Evolutionary conservation across 75 land plant genomes (phyloP), one percentile per base, ranked within the genome.

Genomic region (Cupressus sempervirens): DNA sequence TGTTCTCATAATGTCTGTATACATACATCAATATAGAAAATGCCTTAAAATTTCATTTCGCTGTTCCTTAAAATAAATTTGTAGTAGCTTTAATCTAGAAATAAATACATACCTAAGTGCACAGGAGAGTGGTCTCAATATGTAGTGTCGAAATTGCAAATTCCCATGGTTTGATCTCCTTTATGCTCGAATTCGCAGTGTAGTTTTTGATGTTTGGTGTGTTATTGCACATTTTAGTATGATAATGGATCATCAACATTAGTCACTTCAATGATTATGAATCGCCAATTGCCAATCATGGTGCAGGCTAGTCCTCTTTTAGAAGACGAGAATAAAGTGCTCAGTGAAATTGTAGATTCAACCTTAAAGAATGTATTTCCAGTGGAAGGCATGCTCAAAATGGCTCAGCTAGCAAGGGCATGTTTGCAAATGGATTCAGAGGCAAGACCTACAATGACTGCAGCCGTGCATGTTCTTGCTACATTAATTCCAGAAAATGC

Each of bases 381-480:
- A 13, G 89, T 89, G 84, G 96, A 93, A 68, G 94, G 92, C 81
- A 87, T 94, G 92, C 93, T 91, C n/a, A 89, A 90, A 84, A 90
- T 94, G 94, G 93, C 91, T 34, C 90, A 91, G 82, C 81, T 94
- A 67, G 96, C 96, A 34, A 89, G 91, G 84, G 93, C 91, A 84
- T 94, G 96, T 86, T 74, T 94, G 43, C 86, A 91, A 54, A 87
- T 93, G 88, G 96, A 94, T 85, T 93, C 96, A 70, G 96, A 94
- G 72, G 82, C 89, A 70, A 89, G 96, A 85, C 96, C 96, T 62
- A 88, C 90, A 76, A 94, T 94, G 96, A 87, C 89, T 74, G 94
- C 92, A 83, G 93, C 91, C 80, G 96, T 94, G 84, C 96, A 94
- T 83, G 91, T 93, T 40, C 93, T 94, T 56, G 92, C 92, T 52